A percentile compares a stretch with the other conserved stretches of the same genome.
Evolutionary conservation across 73 alveolate genomes (phyloP).

Genomic region (Breviolum minutum): DNA sequence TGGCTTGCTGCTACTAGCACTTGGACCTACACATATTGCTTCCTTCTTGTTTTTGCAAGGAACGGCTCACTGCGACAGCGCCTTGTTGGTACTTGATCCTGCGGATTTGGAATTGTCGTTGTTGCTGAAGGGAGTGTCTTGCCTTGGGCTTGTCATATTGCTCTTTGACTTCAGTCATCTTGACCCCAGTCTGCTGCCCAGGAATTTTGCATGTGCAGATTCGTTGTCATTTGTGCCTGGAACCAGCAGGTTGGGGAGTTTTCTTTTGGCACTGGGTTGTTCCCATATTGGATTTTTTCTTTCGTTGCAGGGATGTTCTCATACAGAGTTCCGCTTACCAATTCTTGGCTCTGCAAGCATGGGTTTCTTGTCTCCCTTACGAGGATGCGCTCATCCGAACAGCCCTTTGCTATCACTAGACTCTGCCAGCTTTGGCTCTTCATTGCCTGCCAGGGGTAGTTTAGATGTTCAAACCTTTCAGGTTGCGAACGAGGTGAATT

Average conservation of each 20-base stretch:
- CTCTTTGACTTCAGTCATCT: neutral
- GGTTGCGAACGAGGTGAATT: slow-evolving; percentile 49
- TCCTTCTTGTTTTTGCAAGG: neutral
- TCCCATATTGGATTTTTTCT: neutral
- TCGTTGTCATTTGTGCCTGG: neutral
- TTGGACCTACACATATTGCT: neutral
- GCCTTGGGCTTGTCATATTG: neutral
- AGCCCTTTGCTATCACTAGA: neutral
- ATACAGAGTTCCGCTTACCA: neutral
- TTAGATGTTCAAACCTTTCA: slow-evolving; percentile 37
- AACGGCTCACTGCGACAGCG: neutral
- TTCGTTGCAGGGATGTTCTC: neutral
- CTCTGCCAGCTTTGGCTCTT: neutral
- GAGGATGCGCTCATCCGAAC: neutral
- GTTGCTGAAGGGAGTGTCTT: neutral
- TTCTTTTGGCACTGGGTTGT: neutral
- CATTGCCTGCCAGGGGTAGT: neutral
- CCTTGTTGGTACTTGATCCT: neutral
- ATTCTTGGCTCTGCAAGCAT: neutral
- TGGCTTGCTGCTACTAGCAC: neutral
- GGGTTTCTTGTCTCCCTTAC: neutral
- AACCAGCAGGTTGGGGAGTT: neutral
- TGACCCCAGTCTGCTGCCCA: neutral
- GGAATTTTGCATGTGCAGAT: neutral
- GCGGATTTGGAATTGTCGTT: neutral